A percentile compares a stretch with the other conserved stretches of the same genome.
Evolutionary conservation across 352 stramenopile genomes (phyloP).

Genomic region (Pelagophyceae sp.): DNA sequence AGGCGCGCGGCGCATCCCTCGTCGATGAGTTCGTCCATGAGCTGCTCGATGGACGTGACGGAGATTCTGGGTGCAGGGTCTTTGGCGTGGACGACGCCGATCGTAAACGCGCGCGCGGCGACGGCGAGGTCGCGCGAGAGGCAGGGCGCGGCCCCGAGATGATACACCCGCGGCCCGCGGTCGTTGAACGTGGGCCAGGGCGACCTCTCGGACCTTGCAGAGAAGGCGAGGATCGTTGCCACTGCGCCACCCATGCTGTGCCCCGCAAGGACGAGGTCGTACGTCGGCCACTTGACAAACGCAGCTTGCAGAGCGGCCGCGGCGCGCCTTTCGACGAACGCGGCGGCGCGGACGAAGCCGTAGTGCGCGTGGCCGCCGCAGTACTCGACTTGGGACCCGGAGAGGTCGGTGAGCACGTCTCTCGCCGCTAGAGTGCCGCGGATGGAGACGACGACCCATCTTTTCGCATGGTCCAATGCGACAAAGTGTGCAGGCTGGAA

Average conservation of each 20-base stretch:
- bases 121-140: neutral
- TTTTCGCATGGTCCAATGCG: neutral
- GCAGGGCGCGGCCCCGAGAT: neutral
- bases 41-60: neutral
- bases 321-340: neutral
- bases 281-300: neutral
- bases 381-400: neutral
- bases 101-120: neutral
- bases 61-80: neutral
- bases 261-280: neutral
- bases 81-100: neutral
- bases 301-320: neutral
- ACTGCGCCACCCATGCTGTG: neutral
- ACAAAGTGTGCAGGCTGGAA: neutral
- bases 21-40: constrained; percentile 1
- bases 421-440: constrained; percentile 3
- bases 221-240: neutral
- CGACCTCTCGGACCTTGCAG: neutral
- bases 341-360: neutral
- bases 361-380: neutral
- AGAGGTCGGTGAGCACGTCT: neutral
- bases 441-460: constrained; percentile 7
- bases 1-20: neutral
- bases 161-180: neutral
- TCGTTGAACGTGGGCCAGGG: neutral